A percentile compares a stretch with the other conserved stretches of the same genome.
Conservation (phyloP, 192 early-diverging fungal species). For the Phlyctochytrium planicorne region DNA sequence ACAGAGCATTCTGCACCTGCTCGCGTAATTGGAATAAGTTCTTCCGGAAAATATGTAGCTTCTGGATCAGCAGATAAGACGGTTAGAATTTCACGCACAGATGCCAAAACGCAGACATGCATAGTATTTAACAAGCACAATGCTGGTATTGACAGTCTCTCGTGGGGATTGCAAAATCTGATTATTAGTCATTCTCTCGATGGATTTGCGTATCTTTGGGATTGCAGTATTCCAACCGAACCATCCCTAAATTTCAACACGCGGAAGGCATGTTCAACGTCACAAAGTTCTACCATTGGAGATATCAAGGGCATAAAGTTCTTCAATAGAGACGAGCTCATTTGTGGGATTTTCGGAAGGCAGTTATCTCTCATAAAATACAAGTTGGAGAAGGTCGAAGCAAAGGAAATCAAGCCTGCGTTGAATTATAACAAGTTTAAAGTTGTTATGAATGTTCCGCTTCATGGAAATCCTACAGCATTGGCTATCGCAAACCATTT, state of each 20-base stretch:
- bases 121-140: background rate
- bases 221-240: background rate
- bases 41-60: background rate
- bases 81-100: background rate
- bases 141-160: background rate
- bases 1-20: background rate
- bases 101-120: slow-evolving; percentile 1
- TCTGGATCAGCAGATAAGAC: background rate
- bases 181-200: background rate
- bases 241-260: background rate
- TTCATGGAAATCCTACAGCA: too few species aligned
- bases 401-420: slow-evolving; percentile 1
- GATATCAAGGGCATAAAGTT: background rate
- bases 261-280: background rate
- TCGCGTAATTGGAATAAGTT: background rate
- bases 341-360: background rate
- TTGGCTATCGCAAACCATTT: too few species aligned
- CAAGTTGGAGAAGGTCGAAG: background rate
- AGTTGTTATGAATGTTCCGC: too few species aligned
- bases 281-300: background rate
- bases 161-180: too few species aligned
- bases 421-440: background rate
- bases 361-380: background rate
- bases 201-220: background rate
- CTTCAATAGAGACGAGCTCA: background rate